phyloP scores from a whole-genome alignment of 805 yeast species.

The Scheffersomyces stipitis region DNA sequence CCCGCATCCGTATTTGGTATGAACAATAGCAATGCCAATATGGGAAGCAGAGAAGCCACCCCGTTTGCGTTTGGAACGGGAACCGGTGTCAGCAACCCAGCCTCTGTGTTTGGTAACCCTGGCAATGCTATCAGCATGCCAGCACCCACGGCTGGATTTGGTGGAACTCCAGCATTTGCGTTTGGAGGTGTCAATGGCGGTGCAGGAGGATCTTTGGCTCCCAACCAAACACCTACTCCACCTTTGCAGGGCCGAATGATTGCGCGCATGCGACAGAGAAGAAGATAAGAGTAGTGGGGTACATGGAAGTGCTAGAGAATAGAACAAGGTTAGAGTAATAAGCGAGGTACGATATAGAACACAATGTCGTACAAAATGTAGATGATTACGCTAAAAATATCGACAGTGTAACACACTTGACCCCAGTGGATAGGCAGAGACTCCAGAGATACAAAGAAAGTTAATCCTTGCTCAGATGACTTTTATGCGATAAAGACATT shows the following conservation, averaged over 20 bases:
- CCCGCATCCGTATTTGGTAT: conserved; percentile 33
- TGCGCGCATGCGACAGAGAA: conserved; percentile 36
- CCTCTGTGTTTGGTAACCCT: background rate
- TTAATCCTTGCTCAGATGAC: too few species aligned
- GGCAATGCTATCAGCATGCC: conserved; percentile 2
- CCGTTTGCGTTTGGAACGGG: conserved; percentile 1
- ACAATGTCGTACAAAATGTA: too few species aligned
- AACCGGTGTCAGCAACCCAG: background rate
- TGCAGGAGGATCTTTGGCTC: background rate
- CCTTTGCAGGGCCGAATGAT: conserved; percentile 23
- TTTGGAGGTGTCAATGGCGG: conserved; percentile 9
- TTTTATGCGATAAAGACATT: too few species aligned
- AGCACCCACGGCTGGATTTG: conserved; percentile 9
- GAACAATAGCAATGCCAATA: conserved; percentile 4
- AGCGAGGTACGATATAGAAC: too few species aligned
- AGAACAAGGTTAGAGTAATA: too few species aligned
- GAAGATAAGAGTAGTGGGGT: too few species aligned
- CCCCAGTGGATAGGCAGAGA: too few species aligned
- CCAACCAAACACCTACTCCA: conserved; percentile 18
- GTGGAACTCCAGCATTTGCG: conserved; percentile 15
- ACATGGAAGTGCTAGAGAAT: too few species aligned
- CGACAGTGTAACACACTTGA: too few species aligned
- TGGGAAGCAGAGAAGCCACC: conserved; percentile 4
- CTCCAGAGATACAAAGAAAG: too few species aligned
- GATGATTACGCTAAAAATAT: too few species aligned